These are phyloP conservation scores for Oxyria digyna DNA, from an alignment of 148 eudicot genomes.

Conservation along the genomic window DNA sequence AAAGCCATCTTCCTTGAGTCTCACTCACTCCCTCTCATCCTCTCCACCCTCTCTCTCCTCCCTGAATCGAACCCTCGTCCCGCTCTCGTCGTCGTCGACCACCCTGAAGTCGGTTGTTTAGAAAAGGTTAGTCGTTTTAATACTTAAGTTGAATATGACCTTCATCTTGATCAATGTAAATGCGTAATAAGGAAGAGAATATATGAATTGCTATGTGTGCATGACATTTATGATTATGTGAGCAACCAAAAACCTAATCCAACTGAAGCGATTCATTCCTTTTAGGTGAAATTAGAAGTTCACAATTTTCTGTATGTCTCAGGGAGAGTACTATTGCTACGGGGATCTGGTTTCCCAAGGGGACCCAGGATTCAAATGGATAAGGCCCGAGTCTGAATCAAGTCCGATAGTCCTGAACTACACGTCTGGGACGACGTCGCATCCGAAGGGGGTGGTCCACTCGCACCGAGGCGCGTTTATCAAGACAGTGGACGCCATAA, in stretches of 20 bases:
- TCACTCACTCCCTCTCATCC: neutral
- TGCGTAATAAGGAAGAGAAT: too few species aligned
- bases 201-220: too few species aligned
- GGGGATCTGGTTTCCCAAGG: constrained; percentile 21
- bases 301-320: too few species aligned
- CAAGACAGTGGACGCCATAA: constrained; percentile 20
- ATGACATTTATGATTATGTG: too few species aligned
- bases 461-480: constrained; percentile 29
- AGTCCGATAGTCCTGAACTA: constrained; percentile 36
- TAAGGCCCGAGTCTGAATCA: constrained; percentile 28
- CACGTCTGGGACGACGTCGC: constrained; percentile 42
- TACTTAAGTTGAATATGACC: too few species aligned
- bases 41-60: constrained; percentile 8
- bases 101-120: constrained; percentile 3
- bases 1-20: constrained; percentile 15
- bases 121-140: neutral
- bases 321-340: constrained; percentile 9
- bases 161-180: too few species aligned
- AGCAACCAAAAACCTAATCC: too few species aligned
- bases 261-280: too few species aligned
- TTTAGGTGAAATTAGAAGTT: too few species aligned
- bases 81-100: constrained; percentile 13
- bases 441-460: constrained; percentile 42
- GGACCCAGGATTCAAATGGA: constrained; percentile 27
- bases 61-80: neutral